These are phyloP conservation scores for Salix koriyanagi DNA, from an alignment of 345 rosid species.

Conservation along the genomic window DNA sequence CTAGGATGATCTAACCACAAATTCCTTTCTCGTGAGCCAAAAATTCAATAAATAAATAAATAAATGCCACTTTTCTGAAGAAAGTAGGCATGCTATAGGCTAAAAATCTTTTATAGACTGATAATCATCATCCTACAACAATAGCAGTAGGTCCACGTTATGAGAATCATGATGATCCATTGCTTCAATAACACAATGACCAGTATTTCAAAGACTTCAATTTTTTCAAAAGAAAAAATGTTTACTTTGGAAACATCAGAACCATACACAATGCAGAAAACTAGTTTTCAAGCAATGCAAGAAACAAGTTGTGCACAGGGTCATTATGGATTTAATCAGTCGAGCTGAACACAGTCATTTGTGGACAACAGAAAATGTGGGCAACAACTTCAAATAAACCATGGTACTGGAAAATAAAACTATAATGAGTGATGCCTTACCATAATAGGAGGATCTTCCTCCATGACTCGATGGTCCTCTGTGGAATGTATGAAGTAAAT, in stretches of 20 bases:
- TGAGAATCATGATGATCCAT: background rate
- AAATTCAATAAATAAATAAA: background rate
- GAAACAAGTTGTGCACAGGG: background rate
- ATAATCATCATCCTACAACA: background rate
- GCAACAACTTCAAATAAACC: background rate
- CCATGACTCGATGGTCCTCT: conserved; percentile 68
- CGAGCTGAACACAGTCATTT: background rate
- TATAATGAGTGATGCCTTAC: conserved; percentile 31
- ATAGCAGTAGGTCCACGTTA: background rate
- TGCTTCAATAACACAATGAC: background rate
- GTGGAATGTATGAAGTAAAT: conserved; percentile 23
- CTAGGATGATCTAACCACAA: background rate
- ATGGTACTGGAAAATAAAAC: background rate
- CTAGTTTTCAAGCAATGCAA: background rate
- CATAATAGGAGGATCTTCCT: conserved; percentile 61
- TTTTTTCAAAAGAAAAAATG: background rate
- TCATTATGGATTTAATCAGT: background rate
- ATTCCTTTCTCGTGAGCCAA: background rate
- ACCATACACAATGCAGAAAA: background rate
- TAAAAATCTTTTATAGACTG: too few species aligned
- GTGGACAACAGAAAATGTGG: background rate
- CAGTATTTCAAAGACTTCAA: background rate
- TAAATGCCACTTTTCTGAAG: background rate
- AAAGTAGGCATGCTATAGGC: too few species aligned
- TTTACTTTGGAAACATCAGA: background rate